Evolutionary conservation across 2,329 filamentous ascomycete species (phyloP).

Genomic region (Clarireedia homoeocarpa): DNA sequence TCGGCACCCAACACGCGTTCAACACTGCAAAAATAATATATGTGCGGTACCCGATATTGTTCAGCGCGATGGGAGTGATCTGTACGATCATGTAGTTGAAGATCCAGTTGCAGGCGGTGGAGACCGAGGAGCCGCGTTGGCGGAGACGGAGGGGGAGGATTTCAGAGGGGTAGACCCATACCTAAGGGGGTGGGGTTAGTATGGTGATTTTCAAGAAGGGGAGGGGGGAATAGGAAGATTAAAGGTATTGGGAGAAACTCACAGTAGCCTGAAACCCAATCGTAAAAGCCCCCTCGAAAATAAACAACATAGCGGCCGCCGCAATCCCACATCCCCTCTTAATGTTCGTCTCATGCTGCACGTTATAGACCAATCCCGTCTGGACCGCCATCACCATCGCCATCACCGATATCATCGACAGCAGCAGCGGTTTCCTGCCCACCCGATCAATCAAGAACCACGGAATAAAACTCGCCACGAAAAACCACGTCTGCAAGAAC

Average conservation of each 20-base stretch:
- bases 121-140: slow-evolving; percentile 53
- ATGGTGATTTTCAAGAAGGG: too few species aligned
- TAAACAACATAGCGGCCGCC: slow-evolving; percentile 45
- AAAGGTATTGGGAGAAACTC: background rate
- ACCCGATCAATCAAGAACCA: slow-evolving; percentile 43
- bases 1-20: slow-evolving; percentile 31
- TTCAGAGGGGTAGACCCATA: slow-evolving; percentile 52
- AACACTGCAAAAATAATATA: slow-evolving; percentile 31
- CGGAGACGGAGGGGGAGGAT: slow-evolving; percentile 50
- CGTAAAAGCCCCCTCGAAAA: slow-evolving; percentile 54
- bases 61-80: slow-evolving; percentile 30
- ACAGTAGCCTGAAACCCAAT: slow-evolving; percentile 52
- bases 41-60: slow-evolving; percentile 35
- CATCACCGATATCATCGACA: slow-evolving; percentile 39
- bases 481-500: slow-evolving; percentile 42
- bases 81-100: slow-evolving; percentile 50
- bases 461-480: slow-evolving; percentile 34
- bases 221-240: too few species aligned
- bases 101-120: slow-evolving; percentile 41
- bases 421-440: slow-evolving; percentile 60
- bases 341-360: slow-evolving; percentile 30
- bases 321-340: slow-evolving; percentile 31
- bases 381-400: slow-evolving; percentile 35
- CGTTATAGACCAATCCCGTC: slow-evolving; percentile 34
- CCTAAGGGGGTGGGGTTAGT: background rate